Percentiles rank a stretch among this genome's conserved stretches.
These are phyloP conservation scores for Aureobasidium subglaciale DNA, from an alignment of 2,329 filamentous ascomycete genomes.

Conservation along the genomic window DNA sequence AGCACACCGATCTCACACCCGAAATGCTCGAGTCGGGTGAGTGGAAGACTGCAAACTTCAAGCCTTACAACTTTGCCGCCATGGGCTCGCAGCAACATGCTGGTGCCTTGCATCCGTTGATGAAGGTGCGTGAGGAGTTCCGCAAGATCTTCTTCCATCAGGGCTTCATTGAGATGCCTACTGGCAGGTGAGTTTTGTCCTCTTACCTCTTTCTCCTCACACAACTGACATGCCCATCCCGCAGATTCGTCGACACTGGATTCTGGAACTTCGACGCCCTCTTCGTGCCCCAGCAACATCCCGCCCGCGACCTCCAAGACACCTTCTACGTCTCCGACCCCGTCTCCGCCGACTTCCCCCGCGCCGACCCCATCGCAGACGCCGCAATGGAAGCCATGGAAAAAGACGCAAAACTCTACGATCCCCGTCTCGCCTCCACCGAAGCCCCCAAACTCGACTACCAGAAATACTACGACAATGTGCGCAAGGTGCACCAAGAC, in stretches of 20 bases:
- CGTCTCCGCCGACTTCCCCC: conserved; percentile 60
- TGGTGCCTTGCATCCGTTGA: conserved; percentile 53
- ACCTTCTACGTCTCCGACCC: conserved; percentile 98
- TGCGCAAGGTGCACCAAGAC: conserved; percentile 77
- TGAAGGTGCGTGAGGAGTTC: conserved; percentile 94
- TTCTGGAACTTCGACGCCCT: conserved; percentile 99
- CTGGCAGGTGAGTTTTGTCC: conserved; percentile 52
- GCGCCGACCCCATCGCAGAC: conserved; percentile 47
- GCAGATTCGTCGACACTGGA: conserved; percentile 79
- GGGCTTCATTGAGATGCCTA: conserved; percentile 98
- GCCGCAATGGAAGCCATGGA: conserved; percentile 44
- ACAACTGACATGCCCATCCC: conserved; percentile 13
- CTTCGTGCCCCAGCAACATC: conserved; percentile 95
- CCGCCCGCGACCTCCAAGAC: conserved; percentile 92
- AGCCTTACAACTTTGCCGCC: conserved; percentile 72
- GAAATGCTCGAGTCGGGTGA: conserved; percentile 84
- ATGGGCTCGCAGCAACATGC: conserved; percentile 55
- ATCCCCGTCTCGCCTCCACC: conserved; percentile 35
- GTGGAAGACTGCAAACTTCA: conserved; percentile 91
- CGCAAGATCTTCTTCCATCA: conserved; percentile 98
- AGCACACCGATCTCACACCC: conserved; percentile 89
- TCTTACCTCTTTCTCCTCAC: neutral
- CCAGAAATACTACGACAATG: conserved; percentile 79
- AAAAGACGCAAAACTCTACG: conserved; percentile 38
- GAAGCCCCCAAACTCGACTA: conserved; percentile 51